Conservation (phyloP, 805 yeast species). For the Starmerella apis region DNA sequence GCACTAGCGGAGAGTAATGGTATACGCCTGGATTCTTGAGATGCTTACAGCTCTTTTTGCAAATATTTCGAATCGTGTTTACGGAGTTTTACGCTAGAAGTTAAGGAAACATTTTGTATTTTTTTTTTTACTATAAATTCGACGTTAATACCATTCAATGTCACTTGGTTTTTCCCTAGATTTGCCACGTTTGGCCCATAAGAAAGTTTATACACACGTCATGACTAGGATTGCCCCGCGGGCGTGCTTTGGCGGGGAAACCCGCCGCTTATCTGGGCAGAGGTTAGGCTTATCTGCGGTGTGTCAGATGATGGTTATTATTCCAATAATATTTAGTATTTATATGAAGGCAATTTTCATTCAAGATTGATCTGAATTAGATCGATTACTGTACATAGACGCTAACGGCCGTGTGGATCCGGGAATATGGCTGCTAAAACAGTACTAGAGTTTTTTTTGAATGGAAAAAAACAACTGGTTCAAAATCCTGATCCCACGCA, state of each 20-base stretch:
- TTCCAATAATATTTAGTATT: background rate
- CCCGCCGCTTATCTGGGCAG: slow-evolving; percentile 1
- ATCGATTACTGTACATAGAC: too few relatives aligned
- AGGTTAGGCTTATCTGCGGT: background rate
- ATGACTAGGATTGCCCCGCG: background rate
- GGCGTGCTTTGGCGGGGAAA: background rate
- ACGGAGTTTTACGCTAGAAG: too few relatives aligned
- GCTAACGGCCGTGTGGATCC: too few relatives aligned
- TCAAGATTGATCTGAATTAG: too few relatives aligned
- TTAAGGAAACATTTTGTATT: too few relatives aligned
- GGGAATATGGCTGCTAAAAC: background rate
- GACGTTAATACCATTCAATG: too few relatives aligned
- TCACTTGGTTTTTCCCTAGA: too few relatives aligned
- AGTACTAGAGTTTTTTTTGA: slow-evolving; percentile 33
- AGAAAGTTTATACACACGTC: too few relatives aligned
- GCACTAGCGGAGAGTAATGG: slow-evolving; percentile 22
- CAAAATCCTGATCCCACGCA: slow-evolving; percentile 38
- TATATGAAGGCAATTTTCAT: too few relatives aligned
- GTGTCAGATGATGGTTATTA: background rate
- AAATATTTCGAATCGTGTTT: too few relatives aligned
- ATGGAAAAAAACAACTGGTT: slow-evolving; percentile 34
- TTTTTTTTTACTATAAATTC: too few relatives aligned
- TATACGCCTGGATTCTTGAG: background rate
- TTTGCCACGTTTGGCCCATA: too few relatives aligned
- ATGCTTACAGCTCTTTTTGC: background rate